phyloP scores from a whole-genome alignment of 2,329 filamentous ascomycete species.

The Xylaria digitata region DNA sequence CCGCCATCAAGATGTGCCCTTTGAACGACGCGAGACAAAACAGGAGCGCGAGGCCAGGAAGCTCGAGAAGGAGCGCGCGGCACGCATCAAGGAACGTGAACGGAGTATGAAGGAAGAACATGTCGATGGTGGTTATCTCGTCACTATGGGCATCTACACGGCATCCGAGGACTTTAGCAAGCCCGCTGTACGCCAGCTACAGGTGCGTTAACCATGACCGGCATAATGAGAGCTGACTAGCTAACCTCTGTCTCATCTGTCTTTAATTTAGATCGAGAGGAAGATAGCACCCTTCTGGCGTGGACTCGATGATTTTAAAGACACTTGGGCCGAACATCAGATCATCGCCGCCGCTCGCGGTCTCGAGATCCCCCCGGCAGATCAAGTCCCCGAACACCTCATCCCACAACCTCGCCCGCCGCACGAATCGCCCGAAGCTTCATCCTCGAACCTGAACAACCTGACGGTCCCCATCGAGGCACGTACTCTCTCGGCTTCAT shows the following conservation, averaged over 20 bases:
- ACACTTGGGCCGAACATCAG: constrained; percentile 93
- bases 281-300: constrained; percentile 95
- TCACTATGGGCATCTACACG: constrained; percentile 93
- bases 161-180: constrained; percentile 95
- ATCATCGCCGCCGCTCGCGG: constrained; percentile 91
- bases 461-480: constrained; percentile 83
- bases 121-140: constrained; percentile 92
- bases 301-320: constrained; percentile 87
- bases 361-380: constrained; percentile 83
- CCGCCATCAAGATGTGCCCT: constrained; percentile 57
- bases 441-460: constrained; percentile 72
- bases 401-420: constrained; percentile 60
- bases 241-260: constrained; percentile 29
- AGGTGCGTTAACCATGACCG: constrained; percentile 66
- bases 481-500: constrained; percentile 81
- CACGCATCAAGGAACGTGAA: constrained; percentile 85
- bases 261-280: constrained; percentile 79
- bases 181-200: constrained; percentile 84
- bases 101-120: constrained; percentile 90
- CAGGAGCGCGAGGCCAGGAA: constrained; percentile 90
- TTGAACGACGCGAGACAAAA: constrained; percentile 83
- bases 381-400: constrained; percentile 78
- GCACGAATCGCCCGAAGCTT: constrained; percentile 60
- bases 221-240: constrained; percentile 23
- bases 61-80: constrained; percentile 81